Percentiles rank a stretch among this genome's conserved stretches.
Conservation (phyloP, 345 rosid genomes). For the Corchorus capsularis region DNA sequence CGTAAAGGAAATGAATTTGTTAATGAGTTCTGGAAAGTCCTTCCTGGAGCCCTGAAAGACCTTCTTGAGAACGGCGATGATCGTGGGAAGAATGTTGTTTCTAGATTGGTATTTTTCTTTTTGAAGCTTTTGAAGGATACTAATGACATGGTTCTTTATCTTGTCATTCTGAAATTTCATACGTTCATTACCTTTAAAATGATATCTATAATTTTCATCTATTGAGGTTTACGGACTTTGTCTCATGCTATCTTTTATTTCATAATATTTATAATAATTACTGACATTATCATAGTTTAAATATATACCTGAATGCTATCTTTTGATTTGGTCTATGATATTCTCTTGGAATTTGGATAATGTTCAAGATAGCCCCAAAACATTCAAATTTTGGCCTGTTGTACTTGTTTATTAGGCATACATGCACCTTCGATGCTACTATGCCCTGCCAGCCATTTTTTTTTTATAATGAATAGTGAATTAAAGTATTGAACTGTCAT, state of each 20-base stretch:
- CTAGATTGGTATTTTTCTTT: slow-evolving; percentile 59
- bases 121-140: background rate
- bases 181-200: background rate
- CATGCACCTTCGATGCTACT: background rate
- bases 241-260: background rate
- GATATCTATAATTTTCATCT: background rate
- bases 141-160: background rate
- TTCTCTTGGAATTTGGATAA: background rate
- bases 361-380: background rate
- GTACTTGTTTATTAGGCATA: slow-evolving; percentile 8
- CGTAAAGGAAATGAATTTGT: slow-evolving; percentile 94
- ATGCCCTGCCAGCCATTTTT: background rate
- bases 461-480: background rate
- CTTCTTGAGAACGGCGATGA: slow-evolving; percentile 74
- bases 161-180: background rate
- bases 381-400: background rate
- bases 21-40: slow-evolving; percentile 90
- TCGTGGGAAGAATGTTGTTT: slow-evolving; percentile 69
- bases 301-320: background rate
- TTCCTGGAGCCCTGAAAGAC: slow-evolving; percentile 82
- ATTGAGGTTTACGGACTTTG: background rate
- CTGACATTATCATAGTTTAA: background rate
- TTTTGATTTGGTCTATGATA: too few relatives aligned
- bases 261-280: background rate
- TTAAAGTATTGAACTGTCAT: background rate